Evolutionary conservation across 1,284 basidiomycete species (phyloP), one percentile per base, ranked within the genome.

Genomic region (Apiotrichum brassicae): DNA sequence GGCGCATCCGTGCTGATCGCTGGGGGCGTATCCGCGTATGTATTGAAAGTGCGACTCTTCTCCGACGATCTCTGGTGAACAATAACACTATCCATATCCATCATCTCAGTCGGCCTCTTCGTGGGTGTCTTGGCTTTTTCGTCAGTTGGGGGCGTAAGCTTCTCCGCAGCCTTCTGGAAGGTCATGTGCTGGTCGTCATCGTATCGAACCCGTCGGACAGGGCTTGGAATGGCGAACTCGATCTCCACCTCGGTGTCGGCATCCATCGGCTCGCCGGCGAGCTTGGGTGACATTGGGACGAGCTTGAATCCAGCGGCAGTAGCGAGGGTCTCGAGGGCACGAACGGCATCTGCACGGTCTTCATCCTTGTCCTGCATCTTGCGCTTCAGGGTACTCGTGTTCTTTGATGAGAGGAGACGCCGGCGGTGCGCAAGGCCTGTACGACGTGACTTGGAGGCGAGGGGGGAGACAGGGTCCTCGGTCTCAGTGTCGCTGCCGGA

Each of bases 391-490:
- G n/a, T n/a, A n/a, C n/a, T n/a, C n/a, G n/a, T n/a, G n/a, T n/a
- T n/a, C n/a, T n/a, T 35, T 39, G 38, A 33, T 25, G 2, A 36
- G 18, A 19, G 23, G 28, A 3, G 19, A 25, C 19, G 13, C n/a
- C n/a, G n/a, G n/a, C n/a, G n/a, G n/a, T n/a, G 19, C 33, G 22
- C 23, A n/a, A 13, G 19, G 8, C 23, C 39, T 3, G 24, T 20
- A 9, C 34, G 32, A 33, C 46, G 39, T 4, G 28, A n/a, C 40
- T 48, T 48, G 40, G 35, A 18, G 3, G 41, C 47, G 22, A 48
- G 47, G 16, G 47, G 47, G 2, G 47, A 48, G 22, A n/a, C n/a
- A 13, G 12, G 19, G 22, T 33, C 11, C 4, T 34, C 32, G 12
- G 40, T 18, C 19, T 35, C 33, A 25, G 25, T 26, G 24, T 34